These are phyloP conservation scores for Penicillium fuscoglaucum DNA, from an alignment of 2,329 filamentous ascomycete genomes.

Conservation along the genomic window DNA sequence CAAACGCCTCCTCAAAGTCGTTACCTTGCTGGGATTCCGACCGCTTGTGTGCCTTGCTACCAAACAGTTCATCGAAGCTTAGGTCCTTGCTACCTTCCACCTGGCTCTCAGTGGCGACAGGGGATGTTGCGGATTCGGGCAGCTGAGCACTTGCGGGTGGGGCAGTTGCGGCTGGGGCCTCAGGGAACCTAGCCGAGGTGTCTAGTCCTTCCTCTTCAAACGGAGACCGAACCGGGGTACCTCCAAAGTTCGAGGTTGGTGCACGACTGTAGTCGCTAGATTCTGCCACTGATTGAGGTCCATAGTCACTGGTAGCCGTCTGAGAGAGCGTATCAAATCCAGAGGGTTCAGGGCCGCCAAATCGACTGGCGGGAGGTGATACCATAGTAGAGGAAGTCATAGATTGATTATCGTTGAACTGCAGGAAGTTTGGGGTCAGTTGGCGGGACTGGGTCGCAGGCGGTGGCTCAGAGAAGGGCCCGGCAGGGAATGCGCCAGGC, in stretches of 20 bases:
- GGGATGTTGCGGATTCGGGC: slow-evolving; percentile 49
- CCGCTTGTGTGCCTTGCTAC: slow-evolving; percentile 44
- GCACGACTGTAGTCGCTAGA: slow-evolving; percentile 27
- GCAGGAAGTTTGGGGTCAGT: slow-evolving; percentile 73
- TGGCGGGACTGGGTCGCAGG: slow-evolving; percentile 73
- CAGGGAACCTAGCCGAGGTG: slow-evolving; percentile 23
- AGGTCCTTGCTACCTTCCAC: slow-evolving; percentile 33
- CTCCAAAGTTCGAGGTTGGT: slow-evolving; percentile 17
- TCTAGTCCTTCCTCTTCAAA: slow-evolving; percentile 38
- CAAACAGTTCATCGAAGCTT: slow-evolving; percentile 50
- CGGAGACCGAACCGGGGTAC: slow-evolving; percentile 29
- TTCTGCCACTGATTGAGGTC: slow-evolving; percentile 28
- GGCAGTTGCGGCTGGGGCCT: slow-evolving; percentile 17
- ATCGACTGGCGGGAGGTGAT: slow-evolving; percentile 68
- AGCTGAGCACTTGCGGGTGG: slow-evolving; percentile 19
- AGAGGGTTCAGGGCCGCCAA: slow-evolving; percentile 54
- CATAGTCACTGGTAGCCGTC: slow-evolving; percentile 34
- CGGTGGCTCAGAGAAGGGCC: slow-evolving; percentile 45
- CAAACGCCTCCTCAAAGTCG: slow-evolving; percentile 51
- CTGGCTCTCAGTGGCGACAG: slow-evolving; percentile 25
- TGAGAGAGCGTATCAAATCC: slow-evolving; percentile 49
- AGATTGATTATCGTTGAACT: slow-evolving; percentile 68
- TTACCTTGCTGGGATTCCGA: slow-evolving; percentile 49
- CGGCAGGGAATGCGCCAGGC: slow-evolving; percentile 25
- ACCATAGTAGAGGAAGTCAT: slow-evolving; percentile 75